These are phyloP conservation scores for Glaciozyma antarctica DNA, from an alignment of 768 basidiomycete genomes.

Conservation along the genomic window DNA sequence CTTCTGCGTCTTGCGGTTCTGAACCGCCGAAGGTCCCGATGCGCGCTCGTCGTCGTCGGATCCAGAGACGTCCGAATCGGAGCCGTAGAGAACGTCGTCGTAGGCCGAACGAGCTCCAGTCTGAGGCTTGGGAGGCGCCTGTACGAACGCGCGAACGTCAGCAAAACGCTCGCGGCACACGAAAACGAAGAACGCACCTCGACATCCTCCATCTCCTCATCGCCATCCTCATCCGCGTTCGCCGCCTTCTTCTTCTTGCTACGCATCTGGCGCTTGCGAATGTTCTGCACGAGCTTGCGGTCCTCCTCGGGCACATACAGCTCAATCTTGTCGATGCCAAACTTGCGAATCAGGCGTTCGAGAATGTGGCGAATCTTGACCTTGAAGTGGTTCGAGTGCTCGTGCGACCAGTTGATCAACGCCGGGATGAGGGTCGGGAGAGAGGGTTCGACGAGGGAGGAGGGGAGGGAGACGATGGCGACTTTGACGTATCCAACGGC, in stretches of 20 bases:
- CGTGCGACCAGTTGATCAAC: conserved; percentile 83
- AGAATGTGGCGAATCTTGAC: conserved; percentile 92
- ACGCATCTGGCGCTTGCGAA: conserved; percentile 88
- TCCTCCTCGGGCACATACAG: conserved; percentile 65
- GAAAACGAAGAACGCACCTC: conserved; percentile 17
- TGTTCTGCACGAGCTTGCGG: conserved; percentile 79
- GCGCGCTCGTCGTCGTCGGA: conserved; percentile 38
- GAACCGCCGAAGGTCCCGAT: conserved; percentile 36
- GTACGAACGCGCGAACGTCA: not conserved
- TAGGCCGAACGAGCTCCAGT: conserved; percentile 73
- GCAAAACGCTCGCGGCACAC: no score
- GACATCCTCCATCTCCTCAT: conserved; percentile 46
- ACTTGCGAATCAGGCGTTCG: conserved; percentile 84
- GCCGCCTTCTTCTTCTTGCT: conserved; percentile 75
- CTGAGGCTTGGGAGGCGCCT: conserved; percentile 46
- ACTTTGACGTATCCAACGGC: conserved; percentile 91
- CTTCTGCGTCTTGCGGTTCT: conserved; percentile 50
- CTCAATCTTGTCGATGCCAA: conserved; percentile 71
- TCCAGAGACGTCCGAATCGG: conserved; percentile 72
- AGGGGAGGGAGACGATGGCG: conserved; percentile 70
- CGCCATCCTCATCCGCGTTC: conserved; percentile 48
- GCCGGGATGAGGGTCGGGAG: conserved; percentile 69
- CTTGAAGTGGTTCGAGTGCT: conserved; percentile 99
- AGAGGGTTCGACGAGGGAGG: conserved; percentile 63
- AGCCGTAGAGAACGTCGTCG: conserved; percentile 88